Evolutionary conservation across 2,329 filamentous ascomycete genomes (phyloP).

Genomic region (Daldinia sp.): DNA sequence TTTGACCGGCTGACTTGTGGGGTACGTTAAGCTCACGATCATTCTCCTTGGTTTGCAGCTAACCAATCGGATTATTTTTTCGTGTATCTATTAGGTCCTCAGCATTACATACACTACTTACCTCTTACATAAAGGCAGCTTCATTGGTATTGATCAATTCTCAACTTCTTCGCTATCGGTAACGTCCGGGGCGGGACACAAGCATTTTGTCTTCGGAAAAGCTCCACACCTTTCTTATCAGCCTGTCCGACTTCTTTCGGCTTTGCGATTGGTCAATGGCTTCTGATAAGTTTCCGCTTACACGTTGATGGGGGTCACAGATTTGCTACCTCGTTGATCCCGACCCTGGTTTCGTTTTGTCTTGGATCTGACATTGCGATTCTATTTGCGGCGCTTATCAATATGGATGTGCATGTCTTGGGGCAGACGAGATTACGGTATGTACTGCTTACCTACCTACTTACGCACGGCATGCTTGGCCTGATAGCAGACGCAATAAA

Average conservation of each 20-base stretch:
- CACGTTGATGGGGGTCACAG: conserved; percentile 31
- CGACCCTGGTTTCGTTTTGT: conserved; percentile 27
- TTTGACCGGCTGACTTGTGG: too few species aligned
- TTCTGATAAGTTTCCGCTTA: conserved; percentile 34
- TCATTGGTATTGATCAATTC: too few species aligned
- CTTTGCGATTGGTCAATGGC: conserved; percentile 26
- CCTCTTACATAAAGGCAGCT: background rate
- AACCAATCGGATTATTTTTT: conserved; percentile 14
- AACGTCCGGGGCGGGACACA: background rate
- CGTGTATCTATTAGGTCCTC: background rate
- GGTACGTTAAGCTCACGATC: background rate
- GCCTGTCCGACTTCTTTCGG: background rate
- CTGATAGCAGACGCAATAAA: background rate
- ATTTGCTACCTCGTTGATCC: conserved; percentile 26
- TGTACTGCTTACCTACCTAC: background rate
- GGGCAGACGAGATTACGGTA: background rate
- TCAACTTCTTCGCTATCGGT: background rate
- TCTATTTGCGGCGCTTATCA: conserved; percentile 33
- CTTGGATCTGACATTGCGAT: conserved; percentile 30
- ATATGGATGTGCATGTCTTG: background rate
- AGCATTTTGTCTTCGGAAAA: background rate
- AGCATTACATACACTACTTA: too few species aligned
- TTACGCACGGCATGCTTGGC: too few species aligned
- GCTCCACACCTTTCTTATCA: conserved; percentile 30
- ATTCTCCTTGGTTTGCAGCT: background rate